Evolutionary conservation across 805 yeast genomes (phyloP).

Genomic region (Cyberlindnera subsufficiens): DNA sequence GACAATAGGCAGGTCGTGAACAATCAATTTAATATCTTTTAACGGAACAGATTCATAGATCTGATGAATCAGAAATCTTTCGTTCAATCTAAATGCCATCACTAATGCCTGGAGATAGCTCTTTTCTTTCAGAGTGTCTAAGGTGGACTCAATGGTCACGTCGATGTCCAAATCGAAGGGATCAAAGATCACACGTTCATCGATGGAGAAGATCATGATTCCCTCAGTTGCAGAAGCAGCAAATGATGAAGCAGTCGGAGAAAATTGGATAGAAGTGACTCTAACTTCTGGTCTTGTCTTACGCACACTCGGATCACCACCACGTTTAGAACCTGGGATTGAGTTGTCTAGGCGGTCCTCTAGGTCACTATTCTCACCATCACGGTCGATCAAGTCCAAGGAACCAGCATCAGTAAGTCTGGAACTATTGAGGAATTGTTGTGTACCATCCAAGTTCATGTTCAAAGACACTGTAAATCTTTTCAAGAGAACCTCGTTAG

Average conservation of each 20-base stretch:
- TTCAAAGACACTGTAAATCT: conserved; percentile 82
- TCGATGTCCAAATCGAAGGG: conserved; percentile 94
- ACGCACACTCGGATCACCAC: conserved; percentile 73
- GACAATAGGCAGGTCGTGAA: conserved; percentile 67
- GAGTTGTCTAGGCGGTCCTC: conserved; percentile 73
- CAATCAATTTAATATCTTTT: conserved; percentile 62
- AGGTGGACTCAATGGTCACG: conserved; percentile 74
- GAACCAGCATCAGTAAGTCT: conserved; percentile 88
- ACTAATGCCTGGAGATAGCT: conserved; percentile 71
- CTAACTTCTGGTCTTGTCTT: conserved; percentile 76
- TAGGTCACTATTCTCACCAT: conserved; percentile 79
- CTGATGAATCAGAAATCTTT: conserved; percentile 59
- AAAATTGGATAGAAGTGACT: conserved; percentile 70
- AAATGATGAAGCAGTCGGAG: conserved; percentile 87
- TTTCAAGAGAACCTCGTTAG: conserved; percentile 78
- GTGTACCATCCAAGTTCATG: conserved; percentile 88
- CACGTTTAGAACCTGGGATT: conserved; percentile 75
- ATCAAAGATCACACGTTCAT: conserved; percentile 72
- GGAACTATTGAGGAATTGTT: conserved; percentile 68
- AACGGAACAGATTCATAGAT: conserved; percentile 71
- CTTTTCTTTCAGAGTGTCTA: conserved; percentile 50
- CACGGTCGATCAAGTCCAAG: conserved; percentile 71
- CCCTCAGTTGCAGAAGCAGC: conserved; percentile 97
- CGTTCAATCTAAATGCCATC: conserved; percentile 93
- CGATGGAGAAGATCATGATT: conserved; percentile 72